Evolutionary conservation across 2,329 filamentous ascomycete species (phyloP), one percentile per base, ranked within the genome.

Genomic region (Colletotrichum tabaci): DNA sequence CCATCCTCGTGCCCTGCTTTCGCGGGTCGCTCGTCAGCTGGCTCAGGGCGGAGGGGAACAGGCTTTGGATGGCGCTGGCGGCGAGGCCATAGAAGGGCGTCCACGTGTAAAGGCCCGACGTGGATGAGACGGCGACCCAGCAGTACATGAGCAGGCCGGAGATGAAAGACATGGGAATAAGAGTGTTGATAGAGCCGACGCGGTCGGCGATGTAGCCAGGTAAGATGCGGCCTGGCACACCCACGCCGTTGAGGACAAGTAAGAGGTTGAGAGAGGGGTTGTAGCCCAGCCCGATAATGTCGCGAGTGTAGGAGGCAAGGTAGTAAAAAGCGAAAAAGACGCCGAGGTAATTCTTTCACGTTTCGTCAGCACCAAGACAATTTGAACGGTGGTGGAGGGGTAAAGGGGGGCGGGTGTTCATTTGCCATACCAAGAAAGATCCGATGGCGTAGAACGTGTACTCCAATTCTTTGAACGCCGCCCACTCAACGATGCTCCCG

Each of bases 41-140:
- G 61, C 86, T 87, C 52, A 92, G 76, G 0, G 87, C 88, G 0
- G 91, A 89, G 0, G 92, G 91, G 75, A 93, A 93, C 13, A 94
- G 77, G 8, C 87, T 87, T 79, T 93, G 91, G 57, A 93, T 88
- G 0, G 86, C 90, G 0, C 90, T 91, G 0, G 87, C 89, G 2
- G 87, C 87, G 58, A 93, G 83, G 1, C 93, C 93, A 76, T 92
- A 93, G 67, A 91, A 84, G 0, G 85, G 82, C 0, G 88, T 82
- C 86, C 92, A 94, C 1, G 83, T 84, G 76, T 92, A 93, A 38
- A 94, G 80, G 0, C 87, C 86, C 0, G 80, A 60, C 0, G 85
- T 78, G 18, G 81, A 81, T 1, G 78, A 73, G 8, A 94, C 88
- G 1, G 84, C 87, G 21, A 88, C 87, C 91, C 91, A 94, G 74